These are phyloP conservation scores for Ogataea corticis DNA, from an alignment of 805 yeast genomes.

Conservation along the genomic window DNA sequence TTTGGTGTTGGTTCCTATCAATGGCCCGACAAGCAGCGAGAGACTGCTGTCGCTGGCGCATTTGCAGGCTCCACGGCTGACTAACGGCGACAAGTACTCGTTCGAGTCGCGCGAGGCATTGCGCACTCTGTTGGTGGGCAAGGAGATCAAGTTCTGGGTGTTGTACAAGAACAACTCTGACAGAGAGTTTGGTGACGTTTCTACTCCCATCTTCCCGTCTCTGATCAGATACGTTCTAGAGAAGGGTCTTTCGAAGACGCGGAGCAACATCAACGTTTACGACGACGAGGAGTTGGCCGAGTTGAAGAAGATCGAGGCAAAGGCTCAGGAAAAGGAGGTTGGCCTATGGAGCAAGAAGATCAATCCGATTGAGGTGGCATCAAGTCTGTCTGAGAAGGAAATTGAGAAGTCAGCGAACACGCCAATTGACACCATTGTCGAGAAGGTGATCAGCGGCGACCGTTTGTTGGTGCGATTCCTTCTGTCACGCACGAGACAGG, in stretches of 20 bases:
- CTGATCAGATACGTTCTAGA: slow-evolving; percentile 55
- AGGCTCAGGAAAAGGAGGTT: slow-evolving; percentile 48
- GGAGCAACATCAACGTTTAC: slow-evolving; percentile 46
- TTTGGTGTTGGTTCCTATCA: slow-evolving; percentile 55
- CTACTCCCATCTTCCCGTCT: slow-evolving; percentile 62
- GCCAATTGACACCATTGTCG: slow-evolving; percentile 64
- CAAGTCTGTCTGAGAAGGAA: slow-evolving; percentile 34
- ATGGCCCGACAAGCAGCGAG: slow-evolving; percentile 53
- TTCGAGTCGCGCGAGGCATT: slow-evolving; percentile 63
- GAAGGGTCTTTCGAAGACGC: slow-evolving; percentile 62
- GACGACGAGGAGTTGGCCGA: slow-evolving; percentile 42
- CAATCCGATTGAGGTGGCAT: slow-evolving; percentile 27
- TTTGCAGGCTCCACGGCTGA: slow-evolving; percentile 56
- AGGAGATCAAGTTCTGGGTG: slow-evolving; percentile 59
- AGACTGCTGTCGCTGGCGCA: slow-evolving; percentile 64
- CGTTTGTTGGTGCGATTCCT: slow-evolving; percentile 62
- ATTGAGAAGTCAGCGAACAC: slow-evolving; percentile 37
- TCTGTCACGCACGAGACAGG: slow-evolving; percentile 50
- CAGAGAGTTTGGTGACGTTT: slow-evolving; percentile 72
- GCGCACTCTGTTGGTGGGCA: slow-evolving; percentile 63
- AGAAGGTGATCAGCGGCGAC: slow-evolving; percentile 78
- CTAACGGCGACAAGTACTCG: slow-evolving; percentile 46
- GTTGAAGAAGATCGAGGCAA: slow-evolving; percentile 44
- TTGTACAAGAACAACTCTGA: slow-evolving; percentile 53
- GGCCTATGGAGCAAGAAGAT: slow-evolving; percentile 56